These are phyloP conservation scores for Phaseolus coccineus DNA, from an alignment of 331 rosid genomes.

Conservation along the genomic window DNA sequence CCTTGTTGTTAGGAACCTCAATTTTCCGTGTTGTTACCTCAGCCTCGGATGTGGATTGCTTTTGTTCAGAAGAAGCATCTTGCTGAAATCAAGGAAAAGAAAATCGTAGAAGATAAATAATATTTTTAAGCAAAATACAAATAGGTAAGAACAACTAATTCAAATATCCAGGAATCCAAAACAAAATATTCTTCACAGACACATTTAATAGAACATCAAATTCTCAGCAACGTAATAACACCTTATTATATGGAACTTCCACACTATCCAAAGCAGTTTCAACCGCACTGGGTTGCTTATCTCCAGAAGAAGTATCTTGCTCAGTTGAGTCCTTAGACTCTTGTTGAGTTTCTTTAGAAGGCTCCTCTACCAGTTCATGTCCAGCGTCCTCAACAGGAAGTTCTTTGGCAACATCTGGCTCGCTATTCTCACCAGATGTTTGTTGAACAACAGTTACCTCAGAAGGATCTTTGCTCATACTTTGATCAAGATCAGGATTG, in stretches of 20 bases:
- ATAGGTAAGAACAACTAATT: neutral
- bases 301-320: slow-evolving; percentile 51
- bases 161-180: neutral
- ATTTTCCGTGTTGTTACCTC: slow-evolving; percentile 59
- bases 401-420: slow-evolving; percentile 34
- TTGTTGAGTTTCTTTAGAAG: slow-evolving; percentile 47
- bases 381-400: slow-evolving; percentile 49
- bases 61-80: slow-evolving; percentile 47
- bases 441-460: slow-evolving; percentile 42
- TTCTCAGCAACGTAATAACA: slow-evolving; percentile 31
- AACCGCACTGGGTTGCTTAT: slow-evolving; percentile 47
- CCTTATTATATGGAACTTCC: slow-evolving; percentile 77
- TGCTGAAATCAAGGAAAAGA: slow-evolving; percentile 46
- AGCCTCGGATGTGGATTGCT: slow-evolving; percentile 51
- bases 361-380: slow-evolving; percentile 48
- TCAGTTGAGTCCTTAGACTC: slow-evolving; percentile 46
- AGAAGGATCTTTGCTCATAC: slow-evolving; percentile 44
- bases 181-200: neutral
- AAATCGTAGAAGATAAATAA: neutral
- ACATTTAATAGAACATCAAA: neutral
- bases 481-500: slow-evolving; percentile 44
- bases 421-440: slow-evolving; percentile 36
- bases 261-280: slow-evolving; percentile 40
- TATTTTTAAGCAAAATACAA: neutral
- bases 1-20: slow-evolving; percentile 98